Evolutionary conservation across 495 filamentous ascomycete genomes (phyloP).

Genomic region (Penicillium alfredii): DNA sequence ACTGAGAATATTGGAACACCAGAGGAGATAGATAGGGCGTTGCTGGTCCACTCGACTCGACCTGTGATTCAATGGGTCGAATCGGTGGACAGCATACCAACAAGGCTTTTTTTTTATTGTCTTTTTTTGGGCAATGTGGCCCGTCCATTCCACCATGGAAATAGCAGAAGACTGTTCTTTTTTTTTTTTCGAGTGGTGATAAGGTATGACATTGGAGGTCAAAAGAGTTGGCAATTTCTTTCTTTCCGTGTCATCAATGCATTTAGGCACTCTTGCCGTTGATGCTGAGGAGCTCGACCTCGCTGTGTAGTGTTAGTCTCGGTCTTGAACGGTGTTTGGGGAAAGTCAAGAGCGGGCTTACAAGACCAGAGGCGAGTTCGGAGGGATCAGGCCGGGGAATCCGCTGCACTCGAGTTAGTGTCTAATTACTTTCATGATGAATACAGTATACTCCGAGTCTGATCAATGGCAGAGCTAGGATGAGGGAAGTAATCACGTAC

Average conservation of each 20-base stretch:
- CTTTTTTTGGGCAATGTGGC: no score
- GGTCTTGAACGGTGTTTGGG: not conserved
- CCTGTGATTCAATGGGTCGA: not conserved
- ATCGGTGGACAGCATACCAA: slow-evolving; percentile 1
- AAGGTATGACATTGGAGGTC: not conserved
- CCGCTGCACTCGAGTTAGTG: no score
- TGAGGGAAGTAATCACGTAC: slow-evolving; percentile 53
- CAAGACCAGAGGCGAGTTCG: slow-evolving; percentile 44
- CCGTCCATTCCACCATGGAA: slow-evolving; percentile 12
- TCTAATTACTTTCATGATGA: no score
- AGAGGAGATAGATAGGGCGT: slow-evolving; percentile 1
- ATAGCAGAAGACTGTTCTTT: not conserved
- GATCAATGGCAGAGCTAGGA: no score
- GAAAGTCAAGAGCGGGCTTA: slow-evolving; percentile 25
- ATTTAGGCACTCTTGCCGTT: slow-evolving; percentile 30
- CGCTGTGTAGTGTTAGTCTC: slow-evolving; percentile 22
- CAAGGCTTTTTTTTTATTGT: slow-evolving; percentile 1
- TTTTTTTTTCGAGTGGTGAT: no score
- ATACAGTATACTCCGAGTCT: no score
- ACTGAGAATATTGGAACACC: no score
- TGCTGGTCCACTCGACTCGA: slow-evolving; percentile 1
- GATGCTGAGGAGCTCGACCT: slow-evolving; percentile 42
- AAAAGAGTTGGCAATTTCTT: no score
- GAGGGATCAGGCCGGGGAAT: slow-evolving; percentile 58
- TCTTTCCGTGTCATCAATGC: not conserved